Evolutionary conservation across 2,329 filamentous ascomycete genomes (phyloP).

Genomic region (Monosporascus sp.): DNA sequence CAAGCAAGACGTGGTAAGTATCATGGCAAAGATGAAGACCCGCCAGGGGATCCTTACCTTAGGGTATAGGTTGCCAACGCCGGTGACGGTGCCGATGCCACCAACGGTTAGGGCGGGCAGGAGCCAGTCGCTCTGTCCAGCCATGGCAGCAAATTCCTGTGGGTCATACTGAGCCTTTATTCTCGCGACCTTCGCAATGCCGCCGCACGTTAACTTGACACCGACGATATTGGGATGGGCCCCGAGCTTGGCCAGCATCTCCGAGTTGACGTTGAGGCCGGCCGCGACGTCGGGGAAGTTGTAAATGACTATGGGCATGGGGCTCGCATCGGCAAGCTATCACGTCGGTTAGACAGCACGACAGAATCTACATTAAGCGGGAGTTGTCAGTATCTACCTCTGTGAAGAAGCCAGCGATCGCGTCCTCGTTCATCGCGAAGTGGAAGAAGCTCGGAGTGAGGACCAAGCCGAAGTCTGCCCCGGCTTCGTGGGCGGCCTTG

Average conservation of each 20-base stretch:
- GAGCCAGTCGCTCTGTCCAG: conserved; percentile 39
- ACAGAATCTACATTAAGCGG: no score
- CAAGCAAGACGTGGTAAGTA: no score
- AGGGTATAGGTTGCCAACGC: conserved; percentile 13
- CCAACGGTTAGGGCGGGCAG: conserved; percentile 26
- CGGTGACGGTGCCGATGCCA: conserved; percentile 9
- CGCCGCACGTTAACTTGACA: conserved; percentile 69
- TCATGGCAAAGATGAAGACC: no score
- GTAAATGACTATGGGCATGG: conserved; percentile 62
- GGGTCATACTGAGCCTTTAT: conserved; percentile 30
- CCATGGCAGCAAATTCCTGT: conserved; percentile 30
- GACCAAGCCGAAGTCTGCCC: conserved; percentile 63
- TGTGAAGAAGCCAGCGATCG: conserved; percentile 58
- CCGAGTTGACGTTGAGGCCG: conserved; percentile 62
- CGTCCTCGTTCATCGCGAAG: conserved; percentile 53
- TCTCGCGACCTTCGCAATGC: conserved; percentile 65
- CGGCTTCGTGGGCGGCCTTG: conserved; percentile 53
- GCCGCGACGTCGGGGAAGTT: conserved; percentile 65
- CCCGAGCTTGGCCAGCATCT: conserved; percentile 54
- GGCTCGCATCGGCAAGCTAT: conserved; percentile 48
- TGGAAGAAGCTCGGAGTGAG: conserved; percentile 70
- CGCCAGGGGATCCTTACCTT: conserved; percentile 31
- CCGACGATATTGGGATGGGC: conserved; percentile 62
- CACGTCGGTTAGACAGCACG: background rate
- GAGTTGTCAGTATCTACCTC: conserved; percentile 32